Evolutionary conservation across 2,329 filamentous ascomycete genomes (phyloP), one percentile per base, ranked within the genome.

Genomic region (Alternaria hordeiaustralica): DNA sequence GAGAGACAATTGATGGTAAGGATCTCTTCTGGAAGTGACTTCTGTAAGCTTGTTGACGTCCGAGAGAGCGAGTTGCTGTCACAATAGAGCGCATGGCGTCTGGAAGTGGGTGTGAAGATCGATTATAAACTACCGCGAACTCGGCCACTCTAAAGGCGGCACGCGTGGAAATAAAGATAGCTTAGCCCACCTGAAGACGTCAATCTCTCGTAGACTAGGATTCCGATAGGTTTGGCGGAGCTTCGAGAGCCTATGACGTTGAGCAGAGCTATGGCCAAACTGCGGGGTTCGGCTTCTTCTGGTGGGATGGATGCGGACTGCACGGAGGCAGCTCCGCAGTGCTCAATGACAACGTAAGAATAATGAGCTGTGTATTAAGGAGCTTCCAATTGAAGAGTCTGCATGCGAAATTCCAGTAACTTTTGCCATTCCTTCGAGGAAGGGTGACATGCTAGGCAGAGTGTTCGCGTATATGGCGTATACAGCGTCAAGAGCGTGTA

Each of bases 1-100:
- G 78, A 28, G 74, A 69, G 47, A 80, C 60, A 60, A 82, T 75
- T 36, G 71, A 62, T 9, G 80, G 78, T 44, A 81, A 66, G n/a
- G 70, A 72, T 26, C 60, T 71, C 60, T 63, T 69, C 56, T 76
- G 75, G 56, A 81, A 75, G 62, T 60, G 72, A 58, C 75, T 79
- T 63, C 63, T 70, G 61, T 60, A 78, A 25, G 59, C 65, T 47
- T 68, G 72, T 65, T 77, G 76, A 64, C 72, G 67, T 46, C 75
- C 69, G 68, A 79, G 67, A 55, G 75, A 71, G 69, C 74, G 68
- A 50, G 74, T 73, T 41, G 74, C 69, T 53, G 75, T 71, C 20
- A 75, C 68, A 50, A 79, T 69, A 54, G 77, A 75, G 49, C 76
- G 75, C 78, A 80, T 80, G 41, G 51, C 71, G 70, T 36, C 21